Evolutionary conservation across 371 early-diverging fungal genomes (phyloP), one percentile per base, ranked within the genome.

Genomic region (Mortierella sp.): DNA sequence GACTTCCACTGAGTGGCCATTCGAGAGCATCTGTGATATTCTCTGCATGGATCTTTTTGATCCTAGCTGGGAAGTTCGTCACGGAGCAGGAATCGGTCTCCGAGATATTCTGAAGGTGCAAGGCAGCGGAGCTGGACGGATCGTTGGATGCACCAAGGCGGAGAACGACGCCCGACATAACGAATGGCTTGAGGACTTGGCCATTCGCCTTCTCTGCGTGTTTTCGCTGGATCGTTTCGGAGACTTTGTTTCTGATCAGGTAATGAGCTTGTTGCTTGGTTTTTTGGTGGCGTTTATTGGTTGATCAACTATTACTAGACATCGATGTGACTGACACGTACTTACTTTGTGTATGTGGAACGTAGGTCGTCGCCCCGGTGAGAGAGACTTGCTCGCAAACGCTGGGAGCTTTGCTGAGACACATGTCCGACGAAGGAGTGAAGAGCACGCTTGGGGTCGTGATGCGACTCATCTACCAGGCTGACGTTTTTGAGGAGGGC

Each of bases 381-480:
- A 93, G 99, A 71, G 99, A 99, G 83, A 98, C 98, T 0, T 97
- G 97, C 75, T 97, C 98, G 1, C 98, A 98, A 83, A 95, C 97
- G 2, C 88, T 99, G 2, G 98, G 98, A 71, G 97, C 95, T 5
- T 91, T 97, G 35, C 80, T 97, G 68, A 94, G 95, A 78, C 94
- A 92, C 75, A 90, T 96, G 89, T 84, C 91, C 10, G 89, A 91
- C 6, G 86, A 88, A 46, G 88, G 89, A 18, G 94, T 94, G 0
- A 76, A 87, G 41, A 90, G 90, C 72, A 93, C 94, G 0, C 91
- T 93, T 44, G 82, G 88, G 8, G 89, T 90, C 12, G 78, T 94
- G n/a, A 81, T 94, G 74, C 88, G 91, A 44, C 83, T 94, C 35
- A 92, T 95, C 32, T 89, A 89, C 63, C 95, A 95, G 87, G 82